Conservation (phyloP, 2,329 filamentous ascomycete species). For the Nemania sp. region DNA sequence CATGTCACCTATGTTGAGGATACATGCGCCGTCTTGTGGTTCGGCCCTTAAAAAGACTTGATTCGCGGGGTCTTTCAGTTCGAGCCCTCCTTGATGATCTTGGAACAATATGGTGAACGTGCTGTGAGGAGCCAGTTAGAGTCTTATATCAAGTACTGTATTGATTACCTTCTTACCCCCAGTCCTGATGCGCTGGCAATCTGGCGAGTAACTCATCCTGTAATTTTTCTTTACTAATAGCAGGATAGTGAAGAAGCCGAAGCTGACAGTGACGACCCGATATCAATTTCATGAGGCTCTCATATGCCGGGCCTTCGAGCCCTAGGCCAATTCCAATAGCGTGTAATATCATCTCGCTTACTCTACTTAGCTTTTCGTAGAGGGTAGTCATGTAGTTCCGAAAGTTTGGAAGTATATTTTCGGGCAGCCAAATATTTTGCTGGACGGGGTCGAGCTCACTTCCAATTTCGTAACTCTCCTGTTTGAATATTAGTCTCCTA, state of each 20-base stretch:
- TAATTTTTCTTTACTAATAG: constrained; percentile 38
- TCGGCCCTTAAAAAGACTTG: constrained; percentile 37
- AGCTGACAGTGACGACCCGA: constrained; percentile 40
- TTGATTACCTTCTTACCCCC: constrained; percentile 52
- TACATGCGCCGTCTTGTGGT: constrained; percentile 42
- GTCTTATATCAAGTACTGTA: background rate
- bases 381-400: constrained; percentile 52
- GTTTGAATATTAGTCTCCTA: constrained; percentile 2
- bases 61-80: constrained; percentile 58
- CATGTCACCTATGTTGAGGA: constrained; percentile 48
- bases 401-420: constrained; percentile 59
- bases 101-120: constrained; percentile 67
- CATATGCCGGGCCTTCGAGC: constrained; percentile 25
- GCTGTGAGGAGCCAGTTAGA: constrained; percentile 33
- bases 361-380: constrained; percentile 43
- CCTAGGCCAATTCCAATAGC: constrained; percentile 38
- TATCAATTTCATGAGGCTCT: constrained; percentile 22
- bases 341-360: constrained; percentile 35
- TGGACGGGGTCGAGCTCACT: constrained; percentile 56
- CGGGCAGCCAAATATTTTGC: constrained; percentile 62
- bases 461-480: constrained; percentile 60
- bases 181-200: constrained; percentile 65
- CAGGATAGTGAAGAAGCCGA: constrained; percentile 43
- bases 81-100: constrained; percentile 63
- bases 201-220: constrained; percentile 41